Conservation (phyloP, 2,329 filamentous ascomycete species). For the Tolypocladium ovalisporum region DNA sequence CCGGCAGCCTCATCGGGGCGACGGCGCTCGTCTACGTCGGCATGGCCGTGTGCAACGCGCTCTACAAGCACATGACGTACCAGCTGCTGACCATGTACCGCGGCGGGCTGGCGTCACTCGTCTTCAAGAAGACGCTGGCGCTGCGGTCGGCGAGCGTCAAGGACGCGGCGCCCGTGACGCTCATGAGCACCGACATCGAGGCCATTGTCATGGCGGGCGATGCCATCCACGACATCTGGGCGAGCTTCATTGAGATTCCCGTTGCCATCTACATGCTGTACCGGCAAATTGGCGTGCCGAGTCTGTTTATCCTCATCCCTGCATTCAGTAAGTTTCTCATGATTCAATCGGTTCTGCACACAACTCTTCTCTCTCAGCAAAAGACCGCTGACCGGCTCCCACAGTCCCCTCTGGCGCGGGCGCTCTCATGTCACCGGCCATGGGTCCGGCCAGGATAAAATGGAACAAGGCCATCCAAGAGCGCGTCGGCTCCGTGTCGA, state of each 20-base stretch:
- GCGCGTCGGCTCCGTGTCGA: background rate
- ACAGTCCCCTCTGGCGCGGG: background rate
- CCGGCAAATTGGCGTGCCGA: background rate
- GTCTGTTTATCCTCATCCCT: background rate
- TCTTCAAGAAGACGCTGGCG: background rate
- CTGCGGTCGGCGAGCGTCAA: background rate
- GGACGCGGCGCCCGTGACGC: background rate
- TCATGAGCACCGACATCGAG: background rate
- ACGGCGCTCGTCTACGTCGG: background rate
- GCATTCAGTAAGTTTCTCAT: background rate
- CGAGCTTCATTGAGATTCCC: background rate
- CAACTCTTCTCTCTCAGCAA: background rate
- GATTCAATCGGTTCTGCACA: background rate
- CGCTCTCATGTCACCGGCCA: background rate
- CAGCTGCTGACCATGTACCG: background rate
- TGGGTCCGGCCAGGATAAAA: background rate
- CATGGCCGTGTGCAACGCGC: background rate
- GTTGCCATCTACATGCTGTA: background rate
- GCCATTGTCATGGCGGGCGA: background rate
- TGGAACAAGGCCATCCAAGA: background rate
- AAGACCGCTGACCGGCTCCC: background rate
- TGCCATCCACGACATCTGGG: background rate
- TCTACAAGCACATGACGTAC: background rate
- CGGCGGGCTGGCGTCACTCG: background rate
- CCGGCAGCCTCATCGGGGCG: background rate